Base-by-base conservation (phyloP, 352 stramenopile species). In the Globisporangium middletonii region DNA sequence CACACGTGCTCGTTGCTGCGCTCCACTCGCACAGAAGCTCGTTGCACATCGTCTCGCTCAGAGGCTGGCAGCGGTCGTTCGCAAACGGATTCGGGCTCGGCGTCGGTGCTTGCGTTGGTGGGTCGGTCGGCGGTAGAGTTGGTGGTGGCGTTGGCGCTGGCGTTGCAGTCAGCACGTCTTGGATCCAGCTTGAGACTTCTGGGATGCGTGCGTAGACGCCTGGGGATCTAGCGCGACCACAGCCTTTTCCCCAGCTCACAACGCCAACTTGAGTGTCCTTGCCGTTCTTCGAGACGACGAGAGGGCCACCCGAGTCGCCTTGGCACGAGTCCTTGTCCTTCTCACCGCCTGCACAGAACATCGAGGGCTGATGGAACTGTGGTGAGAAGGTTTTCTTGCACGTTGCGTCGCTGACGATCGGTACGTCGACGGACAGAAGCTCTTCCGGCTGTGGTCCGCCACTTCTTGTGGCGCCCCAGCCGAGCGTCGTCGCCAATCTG, bases 241-340 rank as follows among this genome's bases (percentile, higher is more conserved):
- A 92, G 8, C 75, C 79, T 16, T 72, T 62, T 18, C 77, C 77
- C 72, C 79, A 89, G 60, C 68, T 87, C 37, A 84, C 71, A 19
- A 88, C 63, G 5, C 77, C 81, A 5, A 86, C 53, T 0, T 88
- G 64, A 0, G 76, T 50, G 26, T 83, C 71, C 23, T 63, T 58
- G 4, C 37, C 41, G n/a, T 69, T 48, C 16, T 69, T 41, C 30
- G 47, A 56, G 47, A 74, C 42, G 23, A 75, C 62, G 28, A 83
- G 53, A 26, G 69, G 77, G 2, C 75, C 75, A 12, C 73, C 73
- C 2, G 65, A 88, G 59, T 89, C 77, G 12, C 77, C 77, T 49
- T 88, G 69, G 62, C 81, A 91, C 53, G 75, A 80, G 60, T 89
- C 73, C 55, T 69, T 71, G 50, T 73, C 67, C 26, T 57, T 41